Percentiles rank a stretch among this genome's conserved stretches.
These are phyloP conservation scores for Carex scoparia DNA, from an alignment of 176 grass and related monocot species.

Conservation along the genomic window DNA sequence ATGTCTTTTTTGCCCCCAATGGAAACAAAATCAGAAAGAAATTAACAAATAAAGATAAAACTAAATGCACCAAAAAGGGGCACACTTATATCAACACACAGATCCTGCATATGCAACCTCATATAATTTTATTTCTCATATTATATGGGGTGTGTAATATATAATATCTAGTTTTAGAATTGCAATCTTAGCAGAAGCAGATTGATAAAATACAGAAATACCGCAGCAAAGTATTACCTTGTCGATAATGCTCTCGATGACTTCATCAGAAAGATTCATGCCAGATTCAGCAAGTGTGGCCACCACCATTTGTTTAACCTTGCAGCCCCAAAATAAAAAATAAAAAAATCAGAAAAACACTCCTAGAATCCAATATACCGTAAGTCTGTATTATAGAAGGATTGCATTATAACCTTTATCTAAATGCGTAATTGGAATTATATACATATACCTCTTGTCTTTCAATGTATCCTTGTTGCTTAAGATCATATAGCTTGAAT, in stretches of 20 bases:
- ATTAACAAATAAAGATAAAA: not conserved
- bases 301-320: slow-evolving; percentile 28
- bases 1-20: slow-evolving; percentile 8
- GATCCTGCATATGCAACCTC: not conserved
- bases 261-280: slow-evolving; percentile 30
- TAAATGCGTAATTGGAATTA: slow-evolving; percentile 4
- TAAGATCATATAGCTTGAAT: slow-evolving; percentile 94
- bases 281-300: slow-evolving; percentile 29
- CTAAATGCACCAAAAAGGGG: not conserved
- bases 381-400: not conserved
- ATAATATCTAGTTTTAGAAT: not conserved
- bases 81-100: not conserved
- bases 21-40: slow-evolving; percentile 3
- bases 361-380: not conserved
- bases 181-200: not conserved
- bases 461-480: slow-evolving; percentile 98
- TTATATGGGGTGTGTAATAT: not conserved
- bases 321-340: slow-evolving; percentile 6
- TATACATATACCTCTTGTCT: slow-evolving; percentile 76
- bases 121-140: not conserved
- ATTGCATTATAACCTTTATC: not conserved
- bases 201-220: not conserved
- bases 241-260: slow-evolving; percentile 26
- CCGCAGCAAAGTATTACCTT: not conserved
- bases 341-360: slow-evolving; percentile 12